These are phyloP conservation scores for Triangularia verruculosa DNA, from an alignment of 2,329 filamentous ascomycete genomes.

Conservation along the genomic window DNA sequence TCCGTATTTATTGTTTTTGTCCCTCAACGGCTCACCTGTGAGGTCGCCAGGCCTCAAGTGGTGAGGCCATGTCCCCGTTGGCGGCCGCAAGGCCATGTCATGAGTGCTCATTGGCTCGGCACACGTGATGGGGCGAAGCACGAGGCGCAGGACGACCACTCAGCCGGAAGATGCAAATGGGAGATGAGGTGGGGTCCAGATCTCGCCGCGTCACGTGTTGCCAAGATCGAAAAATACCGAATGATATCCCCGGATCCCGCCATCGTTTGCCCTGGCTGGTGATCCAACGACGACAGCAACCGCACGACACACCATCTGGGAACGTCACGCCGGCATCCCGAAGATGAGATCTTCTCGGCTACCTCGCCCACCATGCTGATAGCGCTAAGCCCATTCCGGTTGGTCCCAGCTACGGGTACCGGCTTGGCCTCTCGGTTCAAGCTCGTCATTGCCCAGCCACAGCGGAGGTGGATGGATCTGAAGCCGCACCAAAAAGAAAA, in stretches of 20 bases:
- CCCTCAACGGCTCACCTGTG: background rate
- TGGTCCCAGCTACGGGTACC: background rate
- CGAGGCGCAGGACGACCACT: background rate
- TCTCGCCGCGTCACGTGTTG: background rate
- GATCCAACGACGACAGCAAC: background rate
- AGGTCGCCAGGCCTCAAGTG: slow-evolving; percentile 1
- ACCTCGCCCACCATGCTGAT: background rate
- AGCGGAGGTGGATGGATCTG: background rate
- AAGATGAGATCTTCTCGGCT: background rate
- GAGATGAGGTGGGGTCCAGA: background rate
- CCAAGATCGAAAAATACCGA: background rate
- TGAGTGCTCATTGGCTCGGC: slow-evolving; percentile 3
- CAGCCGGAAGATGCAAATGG: background rate
- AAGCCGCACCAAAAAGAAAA: background rate
- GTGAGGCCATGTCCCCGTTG: background rate
- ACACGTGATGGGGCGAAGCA: slow-evolving; percentile 12
- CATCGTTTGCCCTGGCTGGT: background rate
- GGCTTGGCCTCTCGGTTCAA: background rate
- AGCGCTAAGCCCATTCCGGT: background rate
- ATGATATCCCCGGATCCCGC: background rate
- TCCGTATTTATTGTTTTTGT: background rate
- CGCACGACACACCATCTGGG: background rate
- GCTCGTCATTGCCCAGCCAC: background rate
- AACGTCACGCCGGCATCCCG: background rate
- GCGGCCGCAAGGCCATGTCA: slow-evolving; percentile 3